Evolutionary conservation across 805 yeast species (phyloP), one percentile per base, ranked within the genome.

Genomic region (Candida dajiaensis): DNA sequence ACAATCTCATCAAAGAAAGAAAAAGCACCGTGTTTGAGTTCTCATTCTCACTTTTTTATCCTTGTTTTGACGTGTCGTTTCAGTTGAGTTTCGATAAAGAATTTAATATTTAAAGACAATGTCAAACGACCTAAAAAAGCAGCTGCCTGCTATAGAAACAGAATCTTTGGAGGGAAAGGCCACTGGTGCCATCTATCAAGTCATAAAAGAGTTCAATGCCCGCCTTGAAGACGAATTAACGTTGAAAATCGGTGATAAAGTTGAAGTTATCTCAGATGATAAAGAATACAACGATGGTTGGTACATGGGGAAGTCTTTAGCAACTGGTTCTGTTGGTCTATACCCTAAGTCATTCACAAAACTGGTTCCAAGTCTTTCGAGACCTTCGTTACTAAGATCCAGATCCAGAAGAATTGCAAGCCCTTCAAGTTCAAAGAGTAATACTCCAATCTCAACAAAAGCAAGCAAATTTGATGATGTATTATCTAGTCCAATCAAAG

Each of bases 251-350:
- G 98, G 97, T 23, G 97, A 94, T 62, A 81, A 79, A 50, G 74
- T 94, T 47, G 95, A 89, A 63, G 88, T 94, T 8, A 78, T 94
- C 20, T 88, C 95, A 39, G 97, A 89, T 65, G 99, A 94, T 66
- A 78, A 83, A 51, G 97, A 88, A 59, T 94, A 85, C 65, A 85
- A 87, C 57, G 98, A 94, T 65, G 97, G 98, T 16, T 94, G 99
- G 99, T 94, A 84, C 61, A 85, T 87, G 76, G 96, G 97, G 4
- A 81, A 80, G 49, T 90, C 90, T 56, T 61, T 88, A 42, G 60
- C 77, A 42, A 81, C 92, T 0, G 77, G 79, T 45, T 76, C 78
- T 44, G 92, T 88, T 12, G 99, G 99, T 0, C 69, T 92, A 38
- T 94, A 89, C 60, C 99, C 99, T 13, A 86, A 85, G 54, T 80